phyloP scores from a whole-genome alignment of 2,329 filamentous ascomycete species.

The Hypoxylon sp. region DNA sequence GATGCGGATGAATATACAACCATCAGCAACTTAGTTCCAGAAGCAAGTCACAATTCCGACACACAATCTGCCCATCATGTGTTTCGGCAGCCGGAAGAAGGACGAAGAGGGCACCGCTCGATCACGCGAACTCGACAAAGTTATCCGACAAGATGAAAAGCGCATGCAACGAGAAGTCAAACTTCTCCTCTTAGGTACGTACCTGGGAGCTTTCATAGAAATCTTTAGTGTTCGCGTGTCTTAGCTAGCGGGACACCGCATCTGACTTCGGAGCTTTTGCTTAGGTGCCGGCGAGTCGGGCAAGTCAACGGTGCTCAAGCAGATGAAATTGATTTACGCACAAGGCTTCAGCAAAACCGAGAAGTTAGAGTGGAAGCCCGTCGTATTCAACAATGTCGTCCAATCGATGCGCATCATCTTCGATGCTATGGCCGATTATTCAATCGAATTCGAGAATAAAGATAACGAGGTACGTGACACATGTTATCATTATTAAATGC shows the following conservation, averaged over 20 bases:
- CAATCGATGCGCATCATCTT: slow-evolving; percentile 92
- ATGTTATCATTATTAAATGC: neutral
- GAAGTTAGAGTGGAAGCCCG: slow-evolving; percentile 92
- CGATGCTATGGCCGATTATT: slow-evolving; percentile 90
- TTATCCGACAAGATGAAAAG: slow-evolving; percentile 90
- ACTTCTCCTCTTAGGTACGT: slow-evolving; percentile 88
- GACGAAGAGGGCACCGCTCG: slow-evolving; percentile 65
- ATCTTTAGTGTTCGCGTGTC: slow-evolving; percentile 34
- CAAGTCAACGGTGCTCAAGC: slow-evolving; percentile 97
- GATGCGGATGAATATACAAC: slow-evolving; percentile 33
- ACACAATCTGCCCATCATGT: slow-evolving; percentile 62
- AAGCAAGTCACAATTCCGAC: slow-evolving; percentile 7
- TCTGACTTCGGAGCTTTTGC: slow-evolving; percentile 45
- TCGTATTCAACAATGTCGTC: slow-evolving; percentile 95
- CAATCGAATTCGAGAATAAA: slow-evolving; percentile 81
- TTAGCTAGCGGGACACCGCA: slow-evolving; percentile 38
- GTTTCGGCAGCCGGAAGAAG: slow-evolving; percentile 71
- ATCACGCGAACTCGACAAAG: slow-evolving; percentile 85
- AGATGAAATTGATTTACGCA: slow-evolving; percentile 98
- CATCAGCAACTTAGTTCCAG: slow-evolving; percentile 14
- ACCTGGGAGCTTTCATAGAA: slow-evolving; percentile 29
- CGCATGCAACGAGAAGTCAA: slow-evolving; percentile 89
- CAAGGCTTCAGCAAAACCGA: slow-evolving; percentile 91
- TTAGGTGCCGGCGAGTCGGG: slow-evolving; percentile 95
- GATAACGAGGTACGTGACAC: slow-evolving; percentile 78